These are phyloP conservation scores for Mucor racemosus DNA, from an alignment of 371 early-diverging fungal genomes.

Conservation along the genomic window DNA sequence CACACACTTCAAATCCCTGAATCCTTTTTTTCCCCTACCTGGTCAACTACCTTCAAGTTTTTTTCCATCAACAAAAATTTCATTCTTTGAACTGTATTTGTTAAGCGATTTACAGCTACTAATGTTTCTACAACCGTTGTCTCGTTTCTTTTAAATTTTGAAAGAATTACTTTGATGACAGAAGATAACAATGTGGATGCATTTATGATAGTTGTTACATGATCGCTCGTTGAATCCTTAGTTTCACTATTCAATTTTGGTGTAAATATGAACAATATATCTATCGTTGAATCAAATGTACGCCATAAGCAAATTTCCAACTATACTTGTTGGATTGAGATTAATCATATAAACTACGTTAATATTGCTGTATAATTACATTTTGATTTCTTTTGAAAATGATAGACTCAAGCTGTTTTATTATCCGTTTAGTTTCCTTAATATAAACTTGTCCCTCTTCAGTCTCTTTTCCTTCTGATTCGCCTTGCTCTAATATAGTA, in stretches of 20 bases:
- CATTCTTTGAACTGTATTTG: slow-evolving; percentile 13
- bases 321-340: slow-evolving; percentile 3
- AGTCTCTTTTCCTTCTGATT: not conserved
- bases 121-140: slow-evolving; percentile 12
- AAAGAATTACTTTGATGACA: slow-evolving; percentile 9
- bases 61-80: slow-evolving; percentile 7
- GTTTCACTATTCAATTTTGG: slow-evolving; percentile 17
- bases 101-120: slow-evolving; percentile 4
- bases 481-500: not conserved
- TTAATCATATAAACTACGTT: not conserved
- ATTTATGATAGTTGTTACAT: slow-evolving; percentile 19
- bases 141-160: slow-evolving; percentile 10
- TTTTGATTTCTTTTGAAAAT: slow-evolving; percentile 16
- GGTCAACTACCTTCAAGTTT: slow-evolving; percentile 12
- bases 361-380: not conserved
- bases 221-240: not conserved
- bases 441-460: not conserved
- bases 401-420: slow-evolving; percentile 13
- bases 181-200: slow-evolving; percentile 17
- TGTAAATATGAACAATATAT: slow-evolving; percentile 21
- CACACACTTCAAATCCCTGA: not conserved
- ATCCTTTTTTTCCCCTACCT: not conserved
- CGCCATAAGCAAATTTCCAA: slow-evolving; percentile 24
- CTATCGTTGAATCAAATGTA: slow-evolving; percentile 25
- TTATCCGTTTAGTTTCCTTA: slow-evolving; percentile 9